Conservation (phyloP, 352 stramenopile species). For the Globisporangium orthogonon region DNA sequence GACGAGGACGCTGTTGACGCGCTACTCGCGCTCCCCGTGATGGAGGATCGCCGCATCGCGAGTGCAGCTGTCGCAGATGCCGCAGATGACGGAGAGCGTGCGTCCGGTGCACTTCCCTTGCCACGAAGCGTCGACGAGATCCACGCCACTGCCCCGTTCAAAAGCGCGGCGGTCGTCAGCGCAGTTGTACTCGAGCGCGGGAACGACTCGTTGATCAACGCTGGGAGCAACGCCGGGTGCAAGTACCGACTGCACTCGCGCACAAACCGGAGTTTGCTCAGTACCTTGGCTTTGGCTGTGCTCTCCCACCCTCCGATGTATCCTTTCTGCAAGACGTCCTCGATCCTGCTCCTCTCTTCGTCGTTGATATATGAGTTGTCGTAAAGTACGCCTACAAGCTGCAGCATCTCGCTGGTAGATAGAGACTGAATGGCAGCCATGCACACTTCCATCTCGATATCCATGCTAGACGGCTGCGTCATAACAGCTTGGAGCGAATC, state of each 20-base stretch:
- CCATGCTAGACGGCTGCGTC: constrained; percentile 7
- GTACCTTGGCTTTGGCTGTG: constrained; percentile 55
- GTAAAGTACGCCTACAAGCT: constrained; percentile 44
- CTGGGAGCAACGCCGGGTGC: constrained; percentile 53
- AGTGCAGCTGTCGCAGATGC: constrained; percentile 35
- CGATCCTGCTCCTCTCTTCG: constrained; percentile 62
- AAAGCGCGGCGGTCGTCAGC: constrained; percentile 44
- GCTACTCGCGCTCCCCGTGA: constrained; percentile 22
- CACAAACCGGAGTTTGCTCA: constrained; percentile 67
- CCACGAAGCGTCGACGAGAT: constrained; percentile 44
- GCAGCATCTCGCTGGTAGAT: constrained; percentile 57
- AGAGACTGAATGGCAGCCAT: constrained; percentile 71
- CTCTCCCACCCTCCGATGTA: constrained; percentile 78
- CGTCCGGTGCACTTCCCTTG: constrained; percentile 22
- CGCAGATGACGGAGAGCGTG: constrained; percentile 20
- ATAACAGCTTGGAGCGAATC: background rate
- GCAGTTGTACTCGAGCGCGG: constrained; percentile 35
- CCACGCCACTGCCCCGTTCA: constrained; percentile 56
- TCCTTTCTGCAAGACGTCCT: constrained; percentile 72
- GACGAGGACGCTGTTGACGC: constrained; percentile 23
- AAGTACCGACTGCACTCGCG: constrained; percentile 66
- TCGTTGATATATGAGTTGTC: constrained; percentile 73
- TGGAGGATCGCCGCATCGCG: constrained; percentile 42
- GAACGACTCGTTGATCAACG: constrained; percentile 58
- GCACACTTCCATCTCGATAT: constrained; percentile 57